Evolutionary conservation across 106 monocot species (phyloP).

Genomic region (Dendrobium nobile): DNA sequence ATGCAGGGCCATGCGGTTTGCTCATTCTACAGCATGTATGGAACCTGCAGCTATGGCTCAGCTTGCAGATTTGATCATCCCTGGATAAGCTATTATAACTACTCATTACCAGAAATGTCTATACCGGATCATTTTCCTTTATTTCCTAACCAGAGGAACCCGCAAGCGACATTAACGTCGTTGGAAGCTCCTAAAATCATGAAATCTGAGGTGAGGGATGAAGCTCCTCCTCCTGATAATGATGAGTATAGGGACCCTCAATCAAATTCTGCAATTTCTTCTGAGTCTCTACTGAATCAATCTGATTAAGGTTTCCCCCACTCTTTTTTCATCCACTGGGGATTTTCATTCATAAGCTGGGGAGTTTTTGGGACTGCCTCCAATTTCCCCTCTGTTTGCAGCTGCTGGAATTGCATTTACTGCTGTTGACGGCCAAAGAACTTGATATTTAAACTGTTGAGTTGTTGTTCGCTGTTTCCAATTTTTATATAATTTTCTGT

Average conservation of each 20-base stretch:
- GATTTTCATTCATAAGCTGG: not conserved
- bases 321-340: not conserved
- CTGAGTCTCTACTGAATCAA: conserved; percentile 3
- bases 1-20: conserved; percentile 50
- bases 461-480: not conserved
- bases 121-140: conserved; percentile 9
- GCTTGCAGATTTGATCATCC: conserved; percentile 77
- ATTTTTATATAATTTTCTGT: not conserved
- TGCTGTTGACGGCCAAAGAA: not conserved
- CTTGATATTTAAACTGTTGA: not conserved
- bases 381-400: not conserved
- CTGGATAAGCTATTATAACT: conserved; percentile 39
- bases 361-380: not conserved
- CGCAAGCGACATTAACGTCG: conserved; percentile 8
- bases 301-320: conserved; percentile 3
- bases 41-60: conserved; percentile 62
- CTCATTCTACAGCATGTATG: conserved; percentile 36
- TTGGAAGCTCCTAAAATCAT: conserved; percentile 9
- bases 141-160: conserved; percentile 26
- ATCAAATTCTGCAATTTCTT: not conserved
- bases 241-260: not conserved
- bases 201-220: not conserved
- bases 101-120: conserved; percentile 19
- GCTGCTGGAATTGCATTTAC: not conserved
- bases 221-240: not conserved